Conservation (phyloP, 768 basidiomycete species). For the Phaeotremella fagi region DNA sequence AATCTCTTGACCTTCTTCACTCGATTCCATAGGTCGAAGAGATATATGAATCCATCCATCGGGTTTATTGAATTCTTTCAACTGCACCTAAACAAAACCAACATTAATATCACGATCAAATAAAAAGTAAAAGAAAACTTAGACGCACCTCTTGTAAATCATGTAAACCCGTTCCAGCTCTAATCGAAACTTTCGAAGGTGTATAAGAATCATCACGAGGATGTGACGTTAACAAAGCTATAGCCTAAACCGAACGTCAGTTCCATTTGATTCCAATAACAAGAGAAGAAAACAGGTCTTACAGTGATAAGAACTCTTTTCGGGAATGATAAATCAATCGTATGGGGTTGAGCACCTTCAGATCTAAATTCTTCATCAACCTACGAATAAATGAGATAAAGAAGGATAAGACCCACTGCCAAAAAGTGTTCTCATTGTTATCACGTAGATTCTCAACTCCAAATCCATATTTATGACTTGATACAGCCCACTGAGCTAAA, state of each 20-base stretch:
- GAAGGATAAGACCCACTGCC: conserved; percentile 71
- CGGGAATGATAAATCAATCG: conserved; percentile 88
- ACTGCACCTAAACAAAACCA: conserved; percentile 42
- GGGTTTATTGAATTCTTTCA: conserved; percentile 80
- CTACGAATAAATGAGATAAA: conserved; percentile 46
- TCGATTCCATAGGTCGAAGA: conserved; percentile 36
- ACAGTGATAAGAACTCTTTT: conserved; percentile 85
- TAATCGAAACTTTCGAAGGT: conserved; percentile 80
- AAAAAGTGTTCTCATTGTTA: conserved; percentile 84
- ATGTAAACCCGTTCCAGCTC: conserved; percentile 83
- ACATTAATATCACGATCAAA: background rate
- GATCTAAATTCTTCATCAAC: conserved; percentile 41
- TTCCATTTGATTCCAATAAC: background rate
- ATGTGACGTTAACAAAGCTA: conserved; percentile 40
- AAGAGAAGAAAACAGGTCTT: conserved; percentile 15
- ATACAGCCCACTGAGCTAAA: conserved; percentile 91
- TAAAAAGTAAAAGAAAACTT: background rate
- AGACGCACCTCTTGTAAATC: conserved; percentile 87
- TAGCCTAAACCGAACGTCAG: conserved; percentile 19
- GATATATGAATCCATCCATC: conserved; percentile 75
- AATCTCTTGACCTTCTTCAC: conserved; percentile 69
- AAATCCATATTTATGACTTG: conserved; percentile 93
- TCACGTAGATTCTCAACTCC: conserved; percentile 88
- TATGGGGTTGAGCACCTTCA: conserved; percentile 95
- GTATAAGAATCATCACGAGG: conserved; percentile 92